Conservation (phyloP, 495 filamentous ascomycete species). For the Penicillium bovifimosum region DNA sequence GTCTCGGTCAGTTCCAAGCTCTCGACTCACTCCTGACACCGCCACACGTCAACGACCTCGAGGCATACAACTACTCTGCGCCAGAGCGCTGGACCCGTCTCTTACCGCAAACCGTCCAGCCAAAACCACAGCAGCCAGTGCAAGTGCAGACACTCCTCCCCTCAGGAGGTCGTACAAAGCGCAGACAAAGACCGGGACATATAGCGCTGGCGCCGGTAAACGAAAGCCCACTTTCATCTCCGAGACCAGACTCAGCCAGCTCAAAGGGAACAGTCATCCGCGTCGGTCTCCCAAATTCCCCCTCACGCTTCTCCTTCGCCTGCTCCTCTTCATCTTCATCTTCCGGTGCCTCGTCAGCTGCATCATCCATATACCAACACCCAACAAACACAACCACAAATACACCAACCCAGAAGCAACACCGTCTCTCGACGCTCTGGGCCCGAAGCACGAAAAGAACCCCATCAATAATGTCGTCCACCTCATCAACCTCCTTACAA, state of each 20-base stretch:
- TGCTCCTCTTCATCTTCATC: slow-evolving; percentile 36
- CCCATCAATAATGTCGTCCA: slow-evolving; percentile 34
- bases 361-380: slow-evolving; percentile 6
- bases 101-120: slow-evolving; percentile 3
- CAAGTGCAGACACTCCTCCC: slow-evolving; percentile 28
- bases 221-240: slow-evolving; percentile 20
- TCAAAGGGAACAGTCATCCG: slow-evolving; percentile 41
- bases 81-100: slow-evolving; percentile 67
- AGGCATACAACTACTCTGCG: slow-evolving; percentile 82
- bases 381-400: too few relatives aligned
- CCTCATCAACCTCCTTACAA: too few relatives aligned
- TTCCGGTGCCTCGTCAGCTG: slow-evolving; percentile 16
- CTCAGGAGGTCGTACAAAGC: slow-evolving; percentile 45
- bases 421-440: slow-evolving; percentile 18
- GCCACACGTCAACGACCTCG: slow-evolving; percentile 58
- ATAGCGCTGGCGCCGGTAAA: slow-evolving; percentile 22
- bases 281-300: slow-evolving; percentile 30
- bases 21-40: slow-evolving; percentile 52
- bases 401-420: too few relatives aligned
- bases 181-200: slow-evolving; percentile 22
- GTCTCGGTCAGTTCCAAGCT: slow-evolving; percentile 66
- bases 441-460: slow-evolving; percentile 25
- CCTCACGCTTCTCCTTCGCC: slow-evolving; percentile 33
- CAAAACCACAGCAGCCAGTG: slow-evolving; percentile 2
- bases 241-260: slow-evolving; percentile 30